Evolutionary conservation across 306 rosid genomes (phyloP).

Genomic region (Oxytropis ochrocephala): DNA sequence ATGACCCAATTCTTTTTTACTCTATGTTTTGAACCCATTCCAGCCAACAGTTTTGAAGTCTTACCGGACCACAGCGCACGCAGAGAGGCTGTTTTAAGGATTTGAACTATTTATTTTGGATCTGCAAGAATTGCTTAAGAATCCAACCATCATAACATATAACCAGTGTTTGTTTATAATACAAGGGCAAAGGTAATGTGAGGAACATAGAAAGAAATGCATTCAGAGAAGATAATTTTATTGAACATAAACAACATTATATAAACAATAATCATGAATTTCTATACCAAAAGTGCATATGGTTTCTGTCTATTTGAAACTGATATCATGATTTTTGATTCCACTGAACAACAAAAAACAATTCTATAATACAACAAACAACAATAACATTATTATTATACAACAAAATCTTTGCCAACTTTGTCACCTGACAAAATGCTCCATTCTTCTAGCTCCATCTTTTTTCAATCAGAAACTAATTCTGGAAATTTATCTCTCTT

Average conservation of each 20-base stretch:
- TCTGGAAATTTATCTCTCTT: slow-evolving; percentile 14
- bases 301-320: slow-evolving; percentile 15
- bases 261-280: slow-evolving; percentile 20
- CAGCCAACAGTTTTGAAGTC: no score
- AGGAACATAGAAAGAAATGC: neutral
- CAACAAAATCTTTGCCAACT: slow-evolving; percentile 32
- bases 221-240: neutral
- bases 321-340: slow-evolving; percentile 22
- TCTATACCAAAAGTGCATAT: slow-evolving; percentile 19
- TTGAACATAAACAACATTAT: neutral
- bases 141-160: neutral
- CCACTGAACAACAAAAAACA: slow-evolving; percentile 25
- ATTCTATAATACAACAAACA: slow-evolving; percentile 16
- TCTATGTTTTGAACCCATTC: no score
- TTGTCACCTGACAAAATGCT: slow-evolving; percentile 35
- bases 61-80: no score
- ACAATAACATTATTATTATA: neutral
- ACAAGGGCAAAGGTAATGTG: neutral
- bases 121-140: neutral
- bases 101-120: neutral
- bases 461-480: slow-evolving; percentile 5
- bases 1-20: no score
- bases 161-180: no score
- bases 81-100: no score
- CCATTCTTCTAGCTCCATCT: slow-evolving; percentile 23